Evolutionary conservation across 2,329 filamentous ascomycete genomes (phyloP).

Genomic region (Neonectria ditissima): DNA sequence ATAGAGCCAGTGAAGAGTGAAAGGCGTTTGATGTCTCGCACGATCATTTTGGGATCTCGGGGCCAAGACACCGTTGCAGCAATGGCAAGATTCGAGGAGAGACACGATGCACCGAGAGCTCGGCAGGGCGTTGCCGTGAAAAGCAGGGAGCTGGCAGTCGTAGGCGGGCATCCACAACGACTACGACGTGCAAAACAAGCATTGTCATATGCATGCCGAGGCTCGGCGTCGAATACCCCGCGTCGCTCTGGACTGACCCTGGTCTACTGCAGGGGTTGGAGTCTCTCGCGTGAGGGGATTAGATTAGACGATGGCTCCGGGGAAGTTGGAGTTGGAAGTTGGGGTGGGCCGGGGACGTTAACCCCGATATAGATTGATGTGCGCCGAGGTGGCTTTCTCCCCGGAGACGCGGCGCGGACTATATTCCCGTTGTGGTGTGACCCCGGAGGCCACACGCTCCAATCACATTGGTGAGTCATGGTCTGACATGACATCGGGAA

Average conservation of each 20-base stretch:
- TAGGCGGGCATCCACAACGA: constrained; percentile 1
- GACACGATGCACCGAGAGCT: not conserved
- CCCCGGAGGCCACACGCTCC: not conserved
- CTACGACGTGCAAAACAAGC: constrained; percentile 31
- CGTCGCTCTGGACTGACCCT: constrained; percentile 2
- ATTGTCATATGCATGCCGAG: constrained; percentile 46
- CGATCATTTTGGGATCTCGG: constrained; percentile 46
- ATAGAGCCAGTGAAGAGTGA: constrained; percentile 47
- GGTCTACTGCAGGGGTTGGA: not conserved
- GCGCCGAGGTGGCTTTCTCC: not conserved
- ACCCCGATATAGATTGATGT: not conserved
- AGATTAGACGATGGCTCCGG: not conserved
- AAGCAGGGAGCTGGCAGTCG: not conserved
- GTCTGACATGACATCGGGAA: not conserved
- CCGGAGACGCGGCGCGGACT: not conserved
- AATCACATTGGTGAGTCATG: not conserved
- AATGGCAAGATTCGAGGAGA: not conserved
- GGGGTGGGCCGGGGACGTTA: not conserved
- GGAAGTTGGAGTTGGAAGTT: not conserved
- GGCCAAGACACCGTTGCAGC: not conserved
- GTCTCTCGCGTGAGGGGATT: not conserved
- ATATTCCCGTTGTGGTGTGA: not conserved
- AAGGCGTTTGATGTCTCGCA: constrained; percentile 48
- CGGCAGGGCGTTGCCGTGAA: not conserved
- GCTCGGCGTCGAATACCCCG: constrained; percentile 28